These are phyloP conservation scores for Penicillium sp. DNA, from an alignment of 2,329 filamentous ascomycete genomes.

Conservation along the genomic window DNA sequence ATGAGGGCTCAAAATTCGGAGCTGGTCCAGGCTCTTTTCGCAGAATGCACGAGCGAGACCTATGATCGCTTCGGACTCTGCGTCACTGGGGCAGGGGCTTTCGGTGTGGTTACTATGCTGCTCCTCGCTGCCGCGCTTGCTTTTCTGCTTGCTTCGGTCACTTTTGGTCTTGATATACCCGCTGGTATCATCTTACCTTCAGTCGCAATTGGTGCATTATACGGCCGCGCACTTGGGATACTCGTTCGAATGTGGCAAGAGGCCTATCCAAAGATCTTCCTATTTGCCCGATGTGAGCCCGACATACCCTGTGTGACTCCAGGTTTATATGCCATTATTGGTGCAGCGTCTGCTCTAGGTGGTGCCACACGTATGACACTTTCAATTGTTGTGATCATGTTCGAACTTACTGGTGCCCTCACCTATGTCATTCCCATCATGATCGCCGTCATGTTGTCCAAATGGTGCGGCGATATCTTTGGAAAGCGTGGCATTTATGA, in stretches of 20 bases:
- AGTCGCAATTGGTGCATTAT: constrained; percentile 89
- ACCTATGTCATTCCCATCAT: constrained; percentile 98
- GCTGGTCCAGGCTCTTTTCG: constrained; percentile 84
- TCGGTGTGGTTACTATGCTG: constrained; percentile 74
- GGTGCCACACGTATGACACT: constrained; percentile 95
- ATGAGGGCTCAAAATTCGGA: constrained; percentile 91
- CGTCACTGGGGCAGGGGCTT: constrained; percentile 75
- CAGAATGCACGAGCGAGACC: constrained; percentile 74
- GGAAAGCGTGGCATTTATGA: constrained; percentile 93
- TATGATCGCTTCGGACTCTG: constrained; percentile 89
- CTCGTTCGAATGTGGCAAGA: constrained; percentile 82
- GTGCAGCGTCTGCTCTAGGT: constrained; percentile 86
- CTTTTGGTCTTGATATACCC: constrained; percentile 89
- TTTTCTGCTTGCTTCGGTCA: constrained; percentile 77
- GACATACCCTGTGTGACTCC: constrained; percentile 86
- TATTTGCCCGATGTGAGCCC: constrained; percentile 75
- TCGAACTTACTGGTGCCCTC: constrained; percentile 91
- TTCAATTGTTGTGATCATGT: constrained; percentile 98
- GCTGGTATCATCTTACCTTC: constrained; percentile 94
- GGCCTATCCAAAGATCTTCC: constrained; percentile 67
- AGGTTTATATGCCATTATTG: constrained; percentile 93
- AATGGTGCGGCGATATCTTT: constrained; percentile 97
- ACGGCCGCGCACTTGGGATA: constrained; percentile 82
- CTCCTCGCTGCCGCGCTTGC: constrained; percentile 76
- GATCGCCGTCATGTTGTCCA: constrained; percentile 96